phyloP scores from a whole-genome alignment of 345 rosid species.

The Erodium maritimum region DNA sequence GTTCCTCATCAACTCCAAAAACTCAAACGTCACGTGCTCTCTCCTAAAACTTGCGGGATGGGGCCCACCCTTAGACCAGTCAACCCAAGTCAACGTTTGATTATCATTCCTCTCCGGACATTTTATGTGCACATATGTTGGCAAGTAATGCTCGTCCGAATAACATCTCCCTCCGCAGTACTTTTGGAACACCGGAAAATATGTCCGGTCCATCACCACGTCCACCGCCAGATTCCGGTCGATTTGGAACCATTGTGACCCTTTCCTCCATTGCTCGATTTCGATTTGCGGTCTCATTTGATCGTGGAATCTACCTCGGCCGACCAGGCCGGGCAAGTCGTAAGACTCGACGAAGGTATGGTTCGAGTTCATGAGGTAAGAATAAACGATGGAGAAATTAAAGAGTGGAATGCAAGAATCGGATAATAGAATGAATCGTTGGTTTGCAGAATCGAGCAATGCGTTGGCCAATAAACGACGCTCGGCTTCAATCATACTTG shows the following conservation, averaged over 20 bases:
- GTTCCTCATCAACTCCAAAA: neutral
- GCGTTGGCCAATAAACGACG: slow-evolving; percentile 4
- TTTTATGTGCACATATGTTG: neutral
- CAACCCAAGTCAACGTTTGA: slow-evolving; percentile 6
- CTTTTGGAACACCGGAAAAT: neutral
- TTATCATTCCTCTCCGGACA: slow-evolving; percentile 2
- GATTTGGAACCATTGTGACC: slow-evolving; percentile 8
- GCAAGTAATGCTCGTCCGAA: slow-evolving; percentile 7
- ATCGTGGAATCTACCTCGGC: slow-evolving; percentile 1
- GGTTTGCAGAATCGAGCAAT: slow-evolving; percentile 1
- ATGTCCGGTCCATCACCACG: neutral
- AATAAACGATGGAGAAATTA: slow-evolving; percentile 1
- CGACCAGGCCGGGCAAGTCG: slow-evolving; percentile 2
- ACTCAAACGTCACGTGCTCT: slow-evolving; percentile 4
- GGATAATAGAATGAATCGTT: slow-evolving; percentile 3
- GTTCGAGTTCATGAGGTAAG: slow-evolving; percentile 1
- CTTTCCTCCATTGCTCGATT: slow-evolving; percentile 4
- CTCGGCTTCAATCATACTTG: slow-evolving; percentile 8
- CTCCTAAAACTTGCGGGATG: slow-evolving; percentile 2
- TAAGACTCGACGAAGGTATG: neutral
- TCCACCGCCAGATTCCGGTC: slow-evolving; percentile 3
- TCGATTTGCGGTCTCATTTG: neutral
- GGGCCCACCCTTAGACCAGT: slow-evolving; percentile 4
- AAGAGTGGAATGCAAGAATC: slow-evolving; percentile 8
- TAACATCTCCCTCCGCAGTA: slow-evolving; percentile 1